phyloP scores from a whole-genome alignment of 2,329 filamentous ascomycete species.

The Fusarium citri region DNA sequence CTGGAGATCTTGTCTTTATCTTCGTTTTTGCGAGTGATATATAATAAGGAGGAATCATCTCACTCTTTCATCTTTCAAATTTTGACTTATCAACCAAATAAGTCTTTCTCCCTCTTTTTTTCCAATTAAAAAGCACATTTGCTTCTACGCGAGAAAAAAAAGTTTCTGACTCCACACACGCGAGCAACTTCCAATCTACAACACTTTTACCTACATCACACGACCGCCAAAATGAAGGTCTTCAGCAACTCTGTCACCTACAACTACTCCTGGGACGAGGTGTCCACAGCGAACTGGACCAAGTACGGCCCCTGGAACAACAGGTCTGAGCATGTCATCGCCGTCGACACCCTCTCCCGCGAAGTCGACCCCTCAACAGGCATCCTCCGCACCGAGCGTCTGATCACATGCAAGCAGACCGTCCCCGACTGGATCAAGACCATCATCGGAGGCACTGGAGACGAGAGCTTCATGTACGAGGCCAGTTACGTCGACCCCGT shows the following conservation, averaged over 20 bases:
- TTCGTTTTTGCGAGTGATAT: slow-evolving; percentile 33
- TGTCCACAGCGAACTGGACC: slow-evolving; percentile 96
- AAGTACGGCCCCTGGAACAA: slow-evolving; percentile 99
- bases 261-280: slow-evolving; percentile 98
- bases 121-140: slow-evolving; percentile 1
- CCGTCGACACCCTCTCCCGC: slow-evolving; percentile 91
- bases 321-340: slow-evolving; percentile 95
- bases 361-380: slow-evolving; percentile 66
- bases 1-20: slow-evolving; percentile 30
- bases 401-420: slow-evolving; percentile 71
- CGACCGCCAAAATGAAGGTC: slow-evolving; percentile 80
- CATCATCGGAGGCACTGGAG: slow-evolving; percentile 77
- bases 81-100: slow-evolving; percentile 7
- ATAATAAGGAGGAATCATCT: slow-evolving; percentile 24
- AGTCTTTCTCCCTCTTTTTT: slow-evolving; percentile 11
- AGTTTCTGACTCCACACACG: slow-evolving; percentile 34
- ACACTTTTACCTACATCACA: neutral
- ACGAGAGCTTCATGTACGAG: slow-evolving; percentile 92
- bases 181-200: slow-evolving; percentile 23
- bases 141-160: slow-evolving; percentile 24
- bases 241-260: slow-evolving; percentile 92
- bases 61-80: slow-evolving; percentile 5
- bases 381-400: slow-evolving; percentile 70
- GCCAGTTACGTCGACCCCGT: slow-evolving; percentile 91
- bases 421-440: slow-evolving; percentile 84